Evolutionary conservation across 306 rosid species (phyloP).

Genomic region (Sophora flavescens): DNA sequence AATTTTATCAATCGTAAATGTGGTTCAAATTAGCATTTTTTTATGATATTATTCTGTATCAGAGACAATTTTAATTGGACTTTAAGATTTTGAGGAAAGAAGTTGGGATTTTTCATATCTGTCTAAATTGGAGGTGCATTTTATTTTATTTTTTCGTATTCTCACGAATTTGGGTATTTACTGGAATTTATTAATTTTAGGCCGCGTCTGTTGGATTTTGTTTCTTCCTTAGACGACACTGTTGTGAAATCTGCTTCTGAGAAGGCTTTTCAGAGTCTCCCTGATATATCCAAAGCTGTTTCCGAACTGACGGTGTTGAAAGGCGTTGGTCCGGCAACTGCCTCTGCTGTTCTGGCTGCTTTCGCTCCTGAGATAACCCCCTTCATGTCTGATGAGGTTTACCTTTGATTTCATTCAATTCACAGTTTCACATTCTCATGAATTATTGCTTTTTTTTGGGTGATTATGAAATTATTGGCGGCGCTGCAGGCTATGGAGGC

Average conservation of each 20-base stretch:
- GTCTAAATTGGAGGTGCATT: neutral
- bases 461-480: conserved; percentile 15
- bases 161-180: too few relatives aligned
- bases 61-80: too few relatives aligned
- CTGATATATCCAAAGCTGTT: conserved; percentile 73
- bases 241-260: conserved; percentile 65
- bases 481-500: conserved; percentile 78
- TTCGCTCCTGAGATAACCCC: conserved; percentile 78
- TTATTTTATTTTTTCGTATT: too few relatives aligned
- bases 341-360: conserved; percentile 83
- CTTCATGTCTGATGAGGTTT: conserved; percentile 95
- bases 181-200: conserved; percentile 44
- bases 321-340: conserved; percentile 94
- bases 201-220: conserved; percentile 90
- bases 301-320: conserved; percentile 77
- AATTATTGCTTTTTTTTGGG: neutral
- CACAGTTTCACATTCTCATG: neutral
- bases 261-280: conserved; percentile 75
- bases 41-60: too few relatives aligned
- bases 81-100: too few relatives aligned
- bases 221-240: conserved; percentile 71
- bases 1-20: too few relatives aligned
- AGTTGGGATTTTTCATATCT: neutral
- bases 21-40: too few relatives aligned
- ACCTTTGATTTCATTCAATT: neutral